Conservation (phyloP, 805 yeast species). For the Jamesozyma spencerorum region DNA sequence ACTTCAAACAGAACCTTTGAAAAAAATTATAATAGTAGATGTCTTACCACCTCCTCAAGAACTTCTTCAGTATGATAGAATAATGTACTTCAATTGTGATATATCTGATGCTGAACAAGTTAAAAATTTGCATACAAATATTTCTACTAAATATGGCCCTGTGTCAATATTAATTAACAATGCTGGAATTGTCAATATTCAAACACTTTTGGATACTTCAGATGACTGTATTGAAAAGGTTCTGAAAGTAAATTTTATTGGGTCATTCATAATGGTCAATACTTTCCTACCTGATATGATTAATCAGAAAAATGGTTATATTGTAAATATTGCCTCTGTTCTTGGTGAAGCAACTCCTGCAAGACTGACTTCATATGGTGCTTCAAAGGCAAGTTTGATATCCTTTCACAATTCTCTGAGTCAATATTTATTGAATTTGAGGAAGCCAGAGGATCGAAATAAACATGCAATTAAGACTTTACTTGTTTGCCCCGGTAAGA, state of each 20-base stretch:
- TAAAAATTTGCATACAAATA: conserved; percentile 29
- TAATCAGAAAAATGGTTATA: conserved; percentile 50
- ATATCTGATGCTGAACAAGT: conserved; percentile 48
- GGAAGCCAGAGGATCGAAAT: conserved; percentile 6
- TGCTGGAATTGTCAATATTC: conserved; percentile 68
- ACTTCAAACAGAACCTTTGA: conserved; percentile 37
- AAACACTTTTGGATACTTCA: conserved; percentile 43
- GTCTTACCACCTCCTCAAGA: conserved; percentile 28
- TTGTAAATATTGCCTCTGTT: conserved; percentile 76
- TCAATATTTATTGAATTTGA: conserved; percentile 39
- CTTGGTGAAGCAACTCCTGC: conserved; percentile 84
- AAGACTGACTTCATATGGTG: conserved; percentile 71
- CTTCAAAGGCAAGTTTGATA: conserved; percentile 78
- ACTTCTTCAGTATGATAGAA: conserved; percentile 30
- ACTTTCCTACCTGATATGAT: conserved; percentile 70
- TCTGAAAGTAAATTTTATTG: conserved; percentile 57
- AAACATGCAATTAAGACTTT: conserved; percentile 52
- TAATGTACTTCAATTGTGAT: conserved; percentile 58
- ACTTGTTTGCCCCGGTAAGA: conserved; percentile 80
- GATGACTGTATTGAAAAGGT: conserved; percentile 53
- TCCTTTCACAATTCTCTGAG: conserved; percentile 77
- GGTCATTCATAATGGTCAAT: conserved; percentile 62
- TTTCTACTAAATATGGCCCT: conserved; percentile 42
- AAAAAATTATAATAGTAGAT: conserved; percentile 59
- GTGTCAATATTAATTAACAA: conserved; percentile 72